Conservation (phyloP, 257 asterid species). For the Nicotiana obtusifolia region DNA sequence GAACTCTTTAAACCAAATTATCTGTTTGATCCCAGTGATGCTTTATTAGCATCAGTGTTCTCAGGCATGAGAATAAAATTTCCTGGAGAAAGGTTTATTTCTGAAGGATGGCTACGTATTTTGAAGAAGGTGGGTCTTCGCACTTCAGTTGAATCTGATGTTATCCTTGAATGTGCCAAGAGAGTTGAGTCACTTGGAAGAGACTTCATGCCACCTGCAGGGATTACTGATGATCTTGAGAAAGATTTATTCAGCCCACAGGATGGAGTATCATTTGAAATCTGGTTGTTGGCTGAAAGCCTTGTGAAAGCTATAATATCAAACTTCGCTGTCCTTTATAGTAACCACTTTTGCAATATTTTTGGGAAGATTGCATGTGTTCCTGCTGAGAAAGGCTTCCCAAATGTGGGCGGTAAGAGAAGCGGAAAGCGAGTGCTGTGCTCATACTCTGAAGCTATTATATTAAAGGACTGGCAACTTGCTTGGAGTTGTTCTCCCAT, state of each 20-base stretch:
- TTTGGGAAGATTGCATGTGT: conserved; percentile 81
- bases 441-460: conserved; percentile 72
- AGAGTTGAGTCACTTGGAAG: conserved; percentile 90
- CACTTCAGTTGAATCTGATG: conserved; percentile 74
- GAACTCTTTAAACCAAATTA: conserved; percentile 58
- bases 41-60: conserved; percentile 66
- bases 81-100: conserved; percentile 88
- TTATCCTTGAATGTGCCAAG: conserved; percentile 82
- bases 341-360: conserved; percentile 80
- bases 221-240: conserved; percentile 49
- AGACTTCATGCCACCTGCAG: conserved; percentile 53
- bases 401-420: conserved; percentile 57
- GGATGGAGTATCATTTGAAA: conserved; percentile 71
- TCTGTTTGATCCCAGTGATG: conserved; percentile 82
- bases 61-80: conserved; percentile 71
- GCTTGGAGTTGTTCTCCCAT: conserved; percentile 95
- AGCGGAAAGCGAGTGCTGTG: conserved; percentile 80
- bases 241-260: conserved; percentile 43
- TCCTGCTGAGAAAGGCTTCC: conserved; percentile 93
- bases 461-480: conserved; percentile 88
- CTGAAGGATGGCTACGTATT: conserved; percentile 83
- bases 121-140: conserved; percentile 82
- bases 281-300: conserved; percentile 85
- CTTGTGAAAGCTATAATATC: conserved; percentile 70
- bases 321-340: conserved; percentile 79